Evolutionary conservation across 202 grass and related monocot species (phyloP).

Genomic region (Digitaria exilis): DNA sequence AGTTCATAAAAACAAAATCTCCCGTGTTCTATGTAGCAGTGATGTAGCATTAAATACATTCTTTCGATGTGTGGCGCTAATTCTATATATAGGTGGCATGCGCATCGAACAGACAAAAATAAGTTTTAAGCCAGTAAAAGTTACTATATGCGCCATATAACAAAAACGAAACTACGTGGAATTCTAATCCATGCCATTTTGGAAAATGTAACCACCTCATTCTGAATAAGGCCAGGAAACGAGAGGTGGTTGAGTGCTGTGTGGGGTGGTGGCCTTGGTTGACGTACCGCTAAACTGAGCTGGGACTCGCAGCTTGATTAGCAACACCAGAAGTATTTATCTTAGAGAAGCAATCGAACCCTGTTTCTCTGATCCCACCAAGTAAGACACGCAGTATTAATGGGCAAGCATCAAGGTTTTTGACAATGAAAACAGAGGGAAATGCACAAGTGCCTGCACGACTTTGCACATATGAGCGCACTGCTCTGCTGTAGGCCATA

Average conservation of each 20-base stretch:
- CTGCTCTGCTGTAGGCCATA: neutral
- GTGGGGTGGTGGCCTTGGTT: neutral
- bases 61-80: neutral
- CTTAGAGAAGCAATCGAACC: slow-evolving; percentile 26
- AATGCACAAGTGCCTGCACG: neutral
- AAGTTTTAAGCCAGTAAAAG: neutral
- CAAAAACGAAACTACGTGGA: neutral
- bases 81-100: neutral
- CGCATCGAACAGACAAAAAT: neutral
- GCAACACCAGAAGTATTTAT: slow-evolving; percentile 16
- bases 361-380: slow-evolving; percentile 17
- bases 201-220: neutral
- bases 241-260: neutral
- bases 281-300: neutral
- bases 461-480: neutral
- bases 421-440: too few relatives aligned
- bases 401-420: too few relatives aligned
- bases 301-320: neutral
- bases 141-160: slow-evolving; percentile 12
- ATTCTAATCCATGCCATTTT: neutral
- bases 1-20: neutral
- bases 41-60: neutral
- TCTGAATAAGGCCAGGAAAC: neutral
- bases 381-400: slow-evolving; percentile 3
- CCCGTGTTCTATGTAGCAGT: neutral